Conservation (phyloP, 768 basidiomycete genomes). For the Leccinum sublutescens region DNA sequence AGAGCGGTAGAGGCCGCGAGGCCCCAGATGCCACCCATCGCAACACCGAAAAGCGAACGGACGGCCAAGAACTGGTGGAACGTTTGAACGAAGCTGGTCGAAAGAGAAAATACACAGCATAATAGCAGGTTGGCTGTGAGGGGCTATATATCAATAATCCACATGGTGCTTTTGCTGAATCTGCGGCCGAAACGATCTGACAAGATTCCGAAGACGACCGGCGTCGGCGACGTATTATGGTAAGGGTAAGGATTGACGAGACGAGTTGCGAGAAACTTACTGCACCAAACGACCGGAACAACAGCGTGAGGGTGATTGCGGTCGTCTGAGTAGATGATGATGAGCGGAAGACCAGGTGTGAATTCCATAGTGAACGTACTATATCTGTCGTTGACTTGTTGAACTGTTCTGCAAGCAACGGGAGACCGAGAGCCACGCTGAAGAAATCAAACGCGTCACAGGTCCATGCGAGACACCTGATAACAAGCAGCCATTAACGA, state of each 20-base stretch:
- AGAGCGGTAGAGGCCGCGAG: constrained; percentile 79
- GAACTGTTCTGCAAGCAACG: constrained; percentile 50
- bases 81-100: constrained; percentile 75
- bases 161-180: too few relatives aligned
- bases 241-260: neutral
- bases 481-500: neutral
- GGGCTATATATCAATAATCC: too few relatives aligned
- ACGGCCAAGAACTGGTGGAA: constrained; percentile 78
- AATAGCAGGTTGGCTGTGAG: constrained; percentile 75
- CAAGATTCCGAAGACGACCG: constrained; percentile 72
- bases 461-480: constrained; percentile 84
- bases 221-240: neutral
- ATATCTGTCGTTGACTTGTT: constrained; percentile 41
- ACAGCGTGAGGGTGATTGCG: constrained; percentile 86
- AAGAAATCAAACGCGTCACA: constrained; percentile 89
- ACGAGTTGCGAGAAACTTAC: constrained; percentile 32
- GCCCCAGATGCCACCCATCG: constrained; percentile 92
- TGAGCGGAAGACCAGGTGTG: neutral
- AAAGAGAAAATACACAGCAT: constrained; percentile 72
- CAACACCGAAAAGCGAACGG: constrained; percentile 80
- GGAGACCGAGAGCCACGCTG: constrained; percentile 62
- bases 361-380: constrained; percentile 30
- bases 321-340: constrained; percentile 46
- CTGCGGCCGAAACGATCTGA: constrained; percentile 91
- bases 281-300: constrained; percentile 81